These are phyloP conservation scores for Flaveria robusta DNA, from an alignment of 129 eudicot species.

Conservation along the genomic window DNA sequence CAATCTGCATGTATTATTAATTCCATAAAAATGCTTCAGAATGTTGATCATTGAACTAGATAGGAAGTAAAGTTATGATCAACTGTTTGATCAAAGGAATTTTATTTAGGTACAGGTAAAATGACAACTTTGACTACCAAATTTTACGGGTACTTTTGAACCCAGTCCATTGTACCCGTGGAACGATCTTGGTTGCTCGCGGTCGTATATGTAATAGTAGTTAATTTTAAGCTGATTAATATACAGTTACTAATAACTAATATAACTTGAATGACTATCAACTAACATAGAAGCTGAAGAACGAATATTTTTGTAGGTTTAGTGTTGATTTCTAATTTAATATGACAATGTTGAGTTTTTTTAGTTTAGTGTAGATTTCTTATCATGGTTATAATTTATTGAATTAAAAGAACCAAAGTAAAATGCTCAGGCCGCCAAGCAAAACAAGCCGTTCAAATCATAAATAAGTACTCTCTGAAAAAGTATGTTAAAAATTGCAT, in stretches of 20 bases:
- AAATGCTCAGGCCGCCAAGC: too few species aligned
- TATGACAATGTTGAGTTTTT: too few species aligned
- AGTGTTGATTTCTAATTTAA: too few species aligned
- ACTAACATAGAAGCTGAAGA: not conserved
- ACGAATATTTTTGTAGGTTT: too few species aligned
- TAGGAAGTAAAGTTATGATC: not conserved
- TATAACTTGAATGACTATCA: not conserved
- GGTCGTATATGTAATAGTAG: not conserved
- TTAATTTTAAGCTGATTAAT: not conserved
- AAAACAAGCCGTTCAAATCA: too few species aligned
- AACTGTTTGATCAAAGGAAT: not conserved
- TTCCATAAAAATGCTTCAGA: not conserved
- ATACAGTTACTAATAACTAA: not conserved
- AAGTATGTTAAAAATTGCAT: not conserved
- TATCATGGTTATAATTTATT: not conserved
- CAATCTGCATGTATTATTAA: constrained; percentile 55
- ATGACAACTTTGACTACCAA: not conserved
- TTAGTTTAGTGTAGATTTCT: too few species aligned
- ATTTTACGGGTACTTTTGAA: not conserved
- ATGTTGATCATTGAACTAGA: not conserved
- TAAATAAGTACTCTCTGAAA: not conserved
- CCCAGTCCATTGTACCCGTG: not conserved
- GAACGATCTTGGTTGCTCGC: not conserved
- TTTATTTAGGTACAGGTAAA: not conserved
- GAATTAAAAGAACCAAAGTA: not conserved